Evolutionary conservation across 805 yeast genomes (phyloP).

Genomic region (Candida tallmaniae): DNA sequence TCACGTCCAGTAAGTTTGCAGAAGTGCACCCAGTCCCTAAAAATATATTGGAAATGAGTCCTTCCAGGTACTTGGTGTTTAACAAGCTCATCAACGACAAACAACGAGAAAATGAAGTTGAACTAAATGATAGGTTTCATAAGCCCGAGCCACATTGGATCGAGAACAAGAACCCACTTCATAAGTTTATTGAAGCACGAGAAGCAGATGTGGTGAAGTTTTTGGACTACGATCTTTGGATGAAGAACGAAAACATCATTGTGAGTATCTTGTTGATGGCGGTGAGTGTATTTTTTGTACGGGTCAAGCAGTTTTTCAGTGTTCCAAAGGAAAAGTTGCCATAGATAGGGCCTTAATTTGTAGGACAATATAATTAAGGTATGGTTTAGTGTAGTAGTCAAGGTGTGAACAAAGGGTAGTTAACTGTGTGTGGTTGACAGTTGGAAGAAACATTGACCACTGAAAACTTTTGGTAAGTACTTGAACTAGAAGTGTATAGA

Average conservation of each 20-base stretch:
- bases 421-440: no score
- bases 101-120: constrained; percentile 47
- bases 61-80: constrained; percentile 42
- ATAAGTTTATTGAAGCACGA: constrained; percentile 25
- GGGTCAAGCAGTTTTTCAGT: no score
- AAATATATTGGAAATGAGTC: constrained; percentile 24
- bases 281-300: no score
- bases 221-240: constrained; percentile 42
- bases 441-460: no score
- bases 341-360: no score
- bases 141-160: constrained; percentile 25
- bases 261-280: constrained; percentile 31
- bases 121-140: constrained; percentile 45
- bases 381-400: no score
- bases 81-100: constrained; percentile 53
- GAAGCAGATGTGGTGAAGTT: constrained; percentile 34
- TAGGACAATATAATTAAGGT: no score
- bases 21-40: constrained; percentile 29
- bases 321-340: no score
- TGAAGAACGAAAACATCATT: constrained; percentile 47
- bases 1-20: constrained; percentile 35
- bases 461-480: no score
- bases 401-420: no score
- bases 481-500: no score
- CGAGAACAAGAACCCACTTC: constrained; percentile 22